Percentiles rank a stretch among this genome's conserved stretches.
phyloP scores from a whole-genome alignment of 495 filamentous ascomycete genomes.

The Rhypophila decipiens region DNA sequence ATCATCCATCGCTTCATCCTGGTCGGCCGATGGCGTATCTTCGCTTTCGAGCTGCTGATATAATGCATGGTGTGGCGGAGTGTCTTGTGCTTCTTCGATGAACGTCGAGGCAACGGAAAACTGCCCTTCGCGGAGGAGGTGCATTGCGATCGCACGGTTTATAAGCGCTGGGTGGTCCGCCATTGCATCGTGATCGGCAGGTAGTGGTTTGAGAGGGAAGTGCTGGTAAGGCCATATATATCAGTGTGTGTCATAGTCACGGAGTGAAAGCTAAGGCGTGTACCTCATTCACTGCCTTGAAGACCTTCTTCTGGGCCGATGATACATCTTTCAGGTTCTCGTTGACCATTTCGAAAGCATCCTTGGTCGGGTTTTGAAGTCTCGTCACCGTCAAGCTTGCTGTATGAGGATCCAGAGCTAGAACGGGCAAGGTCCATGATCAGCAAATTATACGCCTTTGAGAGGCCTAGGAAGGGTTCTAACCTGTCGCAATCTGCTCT shows the following conservation, averaged over 20 bases:
- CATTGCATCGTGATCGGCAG: conserved; percentile 77
- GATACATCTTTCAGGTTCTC: conserved; percentile 75
- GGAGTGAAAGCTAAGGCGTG: too few relatives aligned
- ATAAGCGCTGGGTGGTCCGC: conserved; percentile 67
- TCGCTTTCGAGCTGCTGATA: conserved; percentile 3
- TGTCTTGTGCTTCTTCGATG: conserved; percentile 51
- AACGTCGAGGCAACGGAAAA: conserved; percentile 83
- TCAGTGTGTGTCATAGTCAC: too few relatives aligned
- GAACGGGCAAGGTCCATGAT: neutral
- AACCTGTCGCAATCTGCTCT: conserved; percentile 62
- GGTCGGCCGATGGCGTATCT: conserved; percentile 7
- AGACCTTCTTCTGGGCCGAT: conserved; percentile 69
- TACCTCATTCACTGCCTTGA: conserved; percentile 78
- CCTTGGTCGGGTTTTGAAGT: conserved; percentile 74
- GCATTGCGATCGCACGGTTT: conserved; percentile 93
- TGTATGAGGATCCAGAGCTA: conserved; percentile 57
- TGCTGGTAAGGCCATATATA: too few relatives aligned
- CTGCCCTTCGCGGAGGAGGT: conserved; percentile 88
- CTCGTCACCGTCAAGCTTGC: conserved; percentile 68
- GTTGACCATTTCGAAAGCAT: conserved; percentile 69
- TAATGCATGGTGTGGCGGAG: conserved; percentile 5
- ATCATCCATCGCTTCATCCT: conserved; percentile 25
- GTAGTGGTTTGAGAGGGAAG: conserved; percentile 71
- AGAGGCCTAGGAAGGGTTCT: conserved; percentile 1
- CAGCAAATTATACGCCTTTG: neutral